These are phyloP conservation scores for Gigaspora rosea DNA, from an alignment of 192 early-diverging fungal species.

Conservation along the genomic window DNA sequence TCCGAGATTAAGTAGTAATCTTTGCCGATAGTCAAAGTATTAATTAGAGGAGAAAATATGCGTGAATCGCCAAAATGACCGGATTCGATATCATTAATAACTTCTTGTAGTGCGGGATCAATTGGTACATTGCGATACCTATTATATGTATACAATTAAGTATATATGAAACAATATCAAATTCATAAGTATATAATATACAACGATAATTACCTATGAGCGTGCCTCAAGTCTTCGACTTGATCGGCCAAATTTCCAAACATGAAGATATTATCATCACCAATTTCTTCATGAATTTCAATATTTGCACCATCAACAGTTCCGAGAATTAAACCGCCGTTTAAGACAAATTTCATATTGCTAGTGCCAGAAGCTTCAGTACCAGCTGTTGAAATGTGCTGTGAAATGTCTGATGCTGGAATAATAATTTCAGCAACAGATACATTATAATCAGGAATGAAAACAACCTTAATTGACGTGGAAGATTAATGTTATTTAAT, in stretches of 20 bases:
- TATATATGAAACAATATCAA: not conserved
- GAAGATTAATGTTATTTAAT: not conserved
- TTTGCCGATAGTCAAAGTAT: constrained; percentile 77
- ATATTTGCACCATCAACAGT: constrained; percentile 99
- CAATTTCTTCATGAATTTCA: constrained; percentile 96
- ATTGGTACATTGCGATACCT: constrained; percentile 76
- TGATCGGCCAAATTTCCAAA: constrained; percentile 91
- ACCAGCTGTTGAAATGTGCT: constrained; percentile 99
- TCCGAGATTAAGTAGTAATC: constrained; percentile 87
- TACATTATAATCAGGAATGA: constrained; percentile 99
- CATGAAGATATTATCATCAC: constrained; percentile 96
- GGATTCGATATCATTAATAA: constrained; percentile 78
- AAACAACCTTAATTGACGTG: constrained; percentile 64
- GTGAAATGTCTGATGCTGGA: constrained; percentile 98
- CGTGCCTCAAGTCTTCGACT: constrained; percentile 94
- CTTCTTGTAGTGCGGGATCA: constrained; percentile 76
- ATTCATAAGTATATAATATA: not conserved
- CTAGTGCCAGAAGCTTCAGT: constrained; percentile 99
- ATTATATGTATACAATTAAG: constrained; percentile 9
- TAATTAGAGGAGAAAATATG: constrained; percentile 77
- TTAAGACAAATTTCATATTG: constrained; percentile 99
- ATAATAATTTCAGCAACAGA: constrained; percentile 94
- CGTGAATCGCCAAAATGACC: constrained; percentile 82
- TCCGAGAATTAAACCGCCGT: constrained; percentile 97
- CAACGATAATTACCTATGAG: constrained; percentile 59